Evolutionary conservation across 2,329 filamentous ascomycete genomes (phyloP).

Genomic region (Pezicula rhizophila): DNA sequence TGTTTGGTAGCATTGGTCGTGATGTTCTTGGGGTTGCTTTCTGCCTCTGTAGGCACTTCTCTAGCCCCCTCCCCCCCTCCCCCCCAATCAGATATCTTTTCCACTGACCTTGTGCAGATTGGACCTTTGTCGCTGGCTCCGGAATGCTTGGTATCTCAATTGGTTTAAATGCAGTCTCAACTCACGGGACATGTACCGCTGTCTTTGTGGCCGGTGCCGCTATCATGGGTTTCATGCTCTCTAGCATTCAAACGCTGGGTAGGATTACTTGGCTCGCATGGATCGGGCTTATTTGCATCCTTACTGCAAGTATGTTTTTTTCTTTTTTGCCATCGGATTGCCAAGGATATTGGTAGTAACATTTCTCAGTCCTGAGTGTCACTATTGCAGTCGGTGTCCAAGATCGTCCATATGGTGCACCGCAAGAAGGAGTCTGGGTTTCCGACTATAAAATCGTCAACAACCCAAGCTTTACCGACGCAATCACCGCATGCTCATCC

Average conservation of each 20-base stretch:
- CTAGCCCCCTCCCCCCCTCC: too few species aligned
- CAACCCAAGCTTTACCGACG: conserved; percentile 50
- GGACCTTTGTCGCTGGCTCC: too few species aligned
- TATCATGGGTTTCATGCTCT: conserved; percentile 39
- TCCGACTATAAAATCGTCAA: conserved; percentile 52
- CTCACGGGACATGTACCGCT: conserved; percentile 54
- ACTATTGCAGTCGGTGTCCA: conserved; percentile 47
- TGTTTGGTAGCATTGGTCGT: too few species aligned
- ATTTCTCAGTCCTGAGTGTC: not conserved
- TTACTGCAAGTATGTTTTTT: too few species aligned
- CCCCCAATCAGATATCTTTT: too few species aligned
- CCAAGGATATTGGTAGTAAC: not conserved
- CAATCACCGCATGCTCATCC: conserved; percentile 50
- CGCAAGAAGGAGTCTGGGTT: conserved; percentile 51
- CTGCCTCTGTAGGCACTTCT: too few species aligned
- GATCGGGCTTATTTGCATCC: conserved; percentile 53
- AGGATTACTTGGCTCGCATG: conserved; percentile 58
- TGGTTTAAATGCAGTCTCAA: conserved; percentile 52
- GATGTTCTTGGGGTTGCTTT: too few species aligned
- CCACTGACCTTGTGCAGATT: too few species aligned
- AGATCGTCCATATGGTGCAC: conserved; percentile 54
- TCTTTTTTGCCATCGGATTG: conserved; percentile 40
- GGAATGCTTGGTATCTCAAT: conserved; percentile 55
- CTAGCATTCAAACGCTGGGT: conserved; percentile 51
- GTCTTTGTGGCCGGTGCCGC: conserved; percentile 50